Evolutionary conservation across 169 alveolate genomes (phyloP).

Genomic region (Plasmodium chabaudi): DNA sequence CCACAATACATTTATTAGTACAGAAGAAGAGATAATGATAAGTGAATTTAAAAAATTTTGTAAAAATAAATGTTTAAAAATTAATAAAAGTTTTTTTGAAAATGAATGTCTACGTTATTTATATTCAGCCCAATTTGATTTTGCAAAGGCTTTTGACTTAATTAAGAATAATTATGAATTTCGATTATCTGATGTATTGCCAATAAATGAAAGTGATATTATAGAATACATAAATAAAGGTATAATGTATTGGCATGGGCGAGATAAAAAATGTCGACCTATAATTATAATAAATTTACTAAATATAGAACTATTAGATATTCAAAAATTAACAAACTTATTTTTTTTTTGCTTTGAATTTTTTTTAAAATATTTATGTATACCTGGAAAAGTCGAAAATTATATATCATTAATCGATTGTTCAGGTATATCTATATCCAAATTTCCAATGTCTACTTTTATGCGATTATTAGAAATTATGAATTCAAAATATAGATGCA

Average conservation of each 20-base stretch:
- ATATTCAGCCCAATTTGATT: conserved; percentile 81
- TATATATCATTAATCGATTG: conserved; percentile 80
- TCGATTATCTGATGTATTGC: conserved; percentile 75
- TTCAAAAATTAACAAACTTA: conserved; percentile 58
- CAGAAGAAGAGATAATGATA: conserved; percentile 76
- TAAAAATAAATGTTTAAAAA: conserved; percentile 59
- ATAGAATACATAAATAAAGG: conserved; percentile 76
- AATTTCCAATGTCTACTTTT: conserved; percentile 79
- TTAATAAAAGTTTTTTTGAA: conserved; percentile 67
- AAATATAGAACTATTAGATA: conserved; percentile 55
- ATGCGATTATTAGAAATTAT: conserved; percentile 75
- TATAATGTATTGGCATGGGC: conserved; percentile 81
- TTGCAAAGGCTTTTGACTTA: conserved; percentile 68
- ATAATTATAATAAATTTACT: conserved; percentile 77
- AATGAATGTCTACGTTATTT: conserved; percentile 79
- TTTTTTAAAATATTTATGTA: conserved; percentile 79
- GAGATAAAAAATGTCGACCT: conserved; percentile 82
- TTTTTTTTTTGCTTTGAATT: conserved; percentile 75
- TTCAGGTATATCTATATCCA: conserved; percentile 75
- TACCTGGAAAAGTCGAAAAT: conserved; percentile 80
- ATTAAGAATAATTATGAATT: conserved; percentile 77
- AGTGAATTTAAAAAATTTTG: conserved; percentile 77
- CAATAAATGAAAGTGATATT: conserved; percentile 78
- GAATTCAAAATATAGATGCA: conserved; percentile 82
- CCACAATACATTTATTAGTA: conserved; percentile 77